Percentiles rank a stretch among this genome's conserved stretches.
Evolutionary conservation across 75 land plant species (phyloP).

Genomic region (Cupressus sempervirens): DNA sequence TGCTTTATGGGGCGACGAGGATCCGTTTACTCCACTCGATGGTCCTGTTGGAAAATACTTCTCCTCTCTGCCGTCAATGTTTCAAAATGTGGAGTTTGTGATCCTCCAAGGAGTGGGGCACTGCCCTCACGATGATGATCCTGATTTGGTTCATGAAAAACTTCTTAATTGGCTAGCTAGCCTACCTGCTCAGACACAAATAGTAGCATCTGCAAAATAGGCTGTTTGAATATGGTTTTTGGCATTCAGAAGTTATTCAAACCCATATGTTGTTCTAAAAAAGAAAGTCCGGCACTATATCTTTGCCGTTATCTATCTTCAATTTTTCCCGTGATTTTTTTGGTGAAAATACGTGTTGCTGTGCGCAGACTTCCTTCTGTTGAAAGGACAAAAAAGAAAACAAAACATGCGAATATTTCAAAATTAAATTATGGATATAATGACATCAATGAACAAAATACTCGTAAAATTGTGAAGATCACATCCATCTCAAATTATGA

Average conservation of each 20-base stretch:
- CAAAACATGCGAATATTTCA: background rate
- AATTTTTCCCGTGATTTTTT: background rate
- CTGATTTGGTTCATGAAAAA: constrained; percentile 80
- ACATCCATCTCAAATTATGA: background rate
- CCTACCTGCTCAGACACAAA: constrained; percentile 15
- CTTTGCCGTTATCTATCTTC: background rate
- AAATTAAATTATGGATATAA: background rate
- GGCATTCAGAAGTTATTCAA: background rate
- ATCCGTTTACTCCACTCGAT: constrained; percentile 83
- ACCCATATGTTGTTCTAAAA: background rate
- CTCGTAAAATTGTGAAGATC: background rate
- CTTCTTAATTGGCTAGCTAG: constrained; percentile 82
- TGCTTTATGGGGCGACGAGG: constrained; percentile 81
- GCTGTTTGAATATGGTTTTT: constrained; percentile 3
- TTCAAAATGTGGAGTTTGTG: constrained; percentile 37
- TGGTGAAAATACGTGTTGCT: background rate
- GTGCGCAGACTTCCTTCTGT: background rate
- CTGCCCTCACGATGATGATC: constrained; percentile 95
- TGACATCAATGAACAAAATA: background rate
- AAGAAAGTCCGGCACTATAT: background rate
- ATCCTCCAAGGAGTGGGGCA: constrained; percentile 75
- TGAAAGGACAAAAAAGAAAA: background rate
- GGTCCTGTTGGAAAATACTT: constrained; percentile 86
- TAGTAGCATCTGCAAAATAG: background rate
- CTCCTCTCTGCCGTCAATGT: constrained; percentile 39